Evolutionary conservation across 139 green algal genomes (phyloP).

Genomic region (Microglena sp.): DNA sequence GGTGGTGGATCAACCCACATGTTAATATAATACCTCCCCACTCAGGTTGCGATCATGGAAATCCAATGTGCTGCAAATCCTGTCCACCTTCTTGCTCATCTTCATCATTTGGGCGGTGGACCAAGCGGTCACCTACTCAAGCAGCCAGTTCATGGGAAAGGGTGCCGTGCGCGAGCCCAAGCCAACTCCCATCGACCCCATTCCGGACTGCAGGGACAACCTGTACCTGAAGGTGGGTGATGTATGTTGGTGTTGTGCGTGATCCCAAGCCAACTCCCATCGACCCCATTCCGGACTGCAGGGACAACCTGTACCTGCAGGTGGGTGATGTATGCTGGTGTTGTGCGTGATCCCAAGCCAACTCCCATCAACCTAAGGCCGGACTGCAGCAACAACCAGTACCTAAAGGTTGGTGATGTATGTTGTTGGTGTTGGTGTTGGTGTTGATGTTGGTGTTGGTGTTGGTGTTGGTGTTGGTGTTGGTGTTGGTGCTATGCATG

Average conservation of each 20-base stretch:
- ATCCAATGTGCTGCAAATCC: neutral
- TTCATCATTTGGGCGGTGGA: conserved; percentile 5
- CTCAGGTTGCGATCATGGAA: conserved; percentile 1
- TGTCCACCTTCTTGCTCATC: neutral
- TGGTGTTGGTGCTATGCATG: too few relatives aligned
- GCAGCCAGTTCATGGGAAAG: conserved; percentile 3
- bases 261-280: neutral
- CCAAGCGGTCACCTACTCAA: conserved; percentile 9
- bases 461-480: too few relatives aligned
- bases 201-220: conserved; percentile 5
- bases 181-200: neutral
- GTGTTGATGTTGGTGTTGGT: too few relatives aligned
- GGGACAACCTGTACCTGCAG: conserved; percentile 6
- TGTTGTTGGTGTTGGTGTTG: neutral
- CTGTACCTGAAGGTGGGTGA: conserved; percentile 11
- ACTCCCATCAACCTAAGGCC: neutral
- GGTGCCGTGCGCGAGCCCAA: neutral
- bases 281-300: conserved; percentile 1
- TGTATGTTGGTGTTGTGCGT: neutral
- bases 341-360: neutral
- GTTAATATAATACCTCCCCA: too few relatives aligned
- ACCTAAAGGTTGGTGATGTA: conserved; percentile 9
- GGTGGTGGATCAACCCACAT: too few relatives aligned
- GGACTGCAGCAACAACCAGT: conserved; percentile 4
- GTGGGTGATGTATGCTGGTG: conserved; percentile 9